Evolutionary conservation across 306 rosid genomes (phyloP).

Genomic region (Sechiopsis laciniata): DNA sequence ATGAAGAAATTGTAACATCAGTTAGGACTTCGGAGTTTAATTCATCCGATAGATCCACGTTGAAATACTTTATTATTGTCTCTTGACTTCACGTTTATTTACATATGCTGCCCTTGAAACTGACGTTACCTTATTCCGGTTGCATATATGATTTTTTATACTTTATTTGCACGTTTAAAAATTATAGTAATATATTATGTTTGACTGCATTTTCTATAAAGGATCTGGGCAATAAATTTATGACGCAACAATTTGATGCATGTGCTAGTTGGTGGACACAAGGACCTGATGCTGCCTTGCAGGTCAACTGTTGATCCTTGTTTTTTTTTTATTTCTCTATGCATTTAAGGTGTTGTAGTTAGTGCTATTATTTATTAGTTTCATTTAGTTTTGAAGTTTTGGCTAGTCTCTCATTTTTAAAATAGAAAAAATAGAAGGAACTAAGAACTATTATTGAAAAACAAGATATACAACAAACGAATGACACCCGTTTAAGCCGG

Average conservation of each 20-base stretch:
- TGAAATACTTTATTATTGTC: background rate
- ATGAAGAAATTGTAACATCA: background rate
- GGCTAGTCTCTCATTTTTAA: background rate
- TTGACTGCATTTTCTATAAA: constrained; percentile 11
- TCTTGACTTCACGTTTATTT: constrained; percentile 7
- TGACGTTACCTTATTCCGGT: background rate
- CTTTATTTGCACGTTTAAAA: background rate
- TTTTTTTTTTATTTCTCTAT: background rate
- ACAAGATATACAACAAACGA: background rate
- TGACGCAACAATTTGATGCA: constrained; percentile 79
- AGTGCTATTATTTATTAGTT: background rate
- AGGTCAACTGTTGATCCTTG: constrained; percentile 46
- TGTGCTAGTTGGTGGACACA: constrained; percentile 99
- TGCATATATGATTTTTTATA: constrained; percentile 10
- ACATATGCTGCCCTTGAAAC: constrained; percentile 3
- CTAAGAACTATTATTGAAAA: background rate
- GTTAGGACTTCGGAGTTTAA: constrained; percentile 6
- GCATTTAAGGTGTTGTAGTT: background rate
- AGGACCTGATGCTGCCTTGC: constrained; percentile 84
- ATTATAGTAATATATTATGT: background rate
- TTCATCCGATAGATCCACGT: background rate
- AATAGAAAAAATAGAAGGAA: background rate
- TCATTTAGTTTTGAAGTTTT: constrained; percentile 2
- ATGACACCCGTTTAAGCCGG: constrained; percentile 3
- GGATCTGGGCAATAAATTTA: constrained; percentile 44